These are phyloP conservation scores for Viola pubescens DNA, from an alignment of 441 rosid genomes.

Conservation along the genomic window DNA sequence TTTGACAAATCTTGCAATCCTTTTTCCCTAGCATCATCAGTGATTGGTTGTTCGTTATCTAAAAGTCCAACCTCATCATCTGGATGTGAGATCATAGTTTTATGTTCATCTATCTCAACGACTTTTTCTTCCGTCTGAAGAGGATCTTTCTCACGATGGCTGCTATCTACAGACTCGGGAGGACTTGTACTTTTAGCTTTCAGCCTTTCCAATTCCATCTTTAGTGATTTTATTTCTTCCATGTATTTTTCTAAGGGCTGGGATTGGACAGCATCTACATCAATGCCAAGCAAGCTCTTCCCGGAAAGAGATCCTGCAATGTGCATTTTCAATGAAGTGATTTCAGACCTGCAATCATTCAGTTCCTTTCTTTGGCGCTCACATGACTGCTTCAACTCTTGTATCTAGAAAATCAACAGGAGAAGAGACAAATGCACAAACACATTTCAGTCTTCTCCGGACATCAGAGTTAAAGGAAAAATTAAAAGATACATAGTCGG, in stretches of 20 bases:
- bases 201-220: conserved; percentile 51
- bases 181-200: conserved; percentile 26
- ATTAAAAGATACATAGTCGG: conserved; percentile 11
- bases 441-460: background rate
- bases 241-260: conserved; percentile 44
- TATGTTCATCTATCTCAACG: conserved; percentile 63
- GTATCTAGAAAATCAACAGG: conserved; percentile 40
- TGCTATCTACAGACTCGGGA: conserved; percentile 28
- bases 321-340: conserved; percentile 84
- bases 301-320: conserved; percentile 71
- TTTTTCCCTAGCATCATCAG: conserved; percentile 24
- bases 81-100: conserved; percentile 36
- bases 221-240: conserved; percentile 54
- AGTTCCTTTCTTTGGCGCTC: conserved; percentile 76
- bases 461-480: background rate
- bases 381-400: conserved; percentile 56
- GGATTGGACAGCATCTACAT: conserved; percentile 39
- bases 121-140: conserved; percentile 49
- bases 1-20: conserved; percentile 27
- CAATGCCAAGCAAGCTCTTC: conserved; percentile 33
- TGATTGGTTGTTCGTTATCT: conserved; percentile 24
- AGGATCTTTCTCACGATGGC: conserved; percentile 32
- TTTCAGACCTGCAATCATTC: conserved; percentile 86
- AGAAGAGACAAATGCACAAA: background rate
- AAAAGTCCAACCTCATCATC: conserved; percentile 26